A percentile compares a stretch with the other conserved stretches of the same genome.
phyloP scores from a whole-genome alignment of 2,329 filamentous ascomycete genomes.

The Colletotrichum orbiculare region DNA sequence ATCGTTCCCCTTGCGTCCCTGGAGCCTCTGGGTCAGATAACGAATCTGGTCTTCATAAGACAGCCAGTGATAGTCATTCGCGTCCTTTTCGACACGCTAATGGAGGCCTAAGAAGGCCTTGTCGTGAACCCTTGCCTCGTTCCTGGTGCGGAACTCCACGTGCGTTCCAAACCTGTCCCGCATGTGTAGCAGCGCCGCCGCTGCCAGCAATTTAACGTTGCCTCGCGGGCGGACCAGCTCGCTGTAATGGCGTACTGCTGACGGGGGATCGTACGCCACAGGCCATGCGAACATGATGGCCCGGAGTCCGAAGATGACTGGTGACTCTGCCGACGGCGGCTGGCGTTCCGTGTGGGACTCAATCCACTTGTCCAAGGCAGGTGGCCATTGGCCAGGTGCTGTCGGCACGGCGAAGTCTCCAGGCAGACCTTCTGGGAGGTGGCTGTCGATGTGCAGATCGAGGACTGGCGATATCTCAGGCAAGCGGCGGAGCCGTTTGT shows the following conservation, averaged over 20 bases:
- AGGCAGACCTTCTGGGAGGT: not conserved
- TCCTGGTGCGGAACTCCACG: not conserved
- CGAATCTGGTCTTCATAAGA: not conserved
- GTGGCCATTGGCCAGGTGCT: not conserved
- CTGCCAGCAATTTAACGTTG: not conserved
- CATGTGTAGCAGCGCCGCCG: not conserved
- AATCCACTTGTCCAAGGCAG: not conserved
- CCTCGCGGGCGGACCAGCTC: conserved; percentile 3
- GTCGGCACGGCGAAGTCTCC: not conserved
- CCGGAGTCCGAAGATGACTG: not conserved
- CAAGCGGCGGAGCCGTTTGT: not conserved
- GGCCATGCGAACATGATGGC: conserved; percentile 5
- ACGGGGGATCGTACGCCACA: not conserved
- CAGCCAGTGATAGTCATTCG: not conserved
- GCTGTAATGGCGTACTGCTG: not conserved
- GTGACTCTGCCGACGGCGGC: not conserved
- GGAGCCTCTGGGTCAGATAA: not conserved
- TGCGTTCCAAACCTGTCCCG: not conserved
- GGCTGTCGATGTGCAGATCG: not conserved
- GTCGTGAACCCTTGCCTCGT: not conserved
- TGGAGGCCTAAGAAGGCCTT: not conserved
- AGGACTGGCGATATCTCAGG: not conserved
- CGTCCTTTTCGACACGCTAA: not conserved
- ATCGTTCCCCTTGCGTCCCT: not conserved
- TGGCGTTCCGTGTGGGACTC: not conserved